phyloP scores from a whole-genome alignment of 2,329 filamentous ascomycete species.

The Incumbomyces lentus region DNA sequence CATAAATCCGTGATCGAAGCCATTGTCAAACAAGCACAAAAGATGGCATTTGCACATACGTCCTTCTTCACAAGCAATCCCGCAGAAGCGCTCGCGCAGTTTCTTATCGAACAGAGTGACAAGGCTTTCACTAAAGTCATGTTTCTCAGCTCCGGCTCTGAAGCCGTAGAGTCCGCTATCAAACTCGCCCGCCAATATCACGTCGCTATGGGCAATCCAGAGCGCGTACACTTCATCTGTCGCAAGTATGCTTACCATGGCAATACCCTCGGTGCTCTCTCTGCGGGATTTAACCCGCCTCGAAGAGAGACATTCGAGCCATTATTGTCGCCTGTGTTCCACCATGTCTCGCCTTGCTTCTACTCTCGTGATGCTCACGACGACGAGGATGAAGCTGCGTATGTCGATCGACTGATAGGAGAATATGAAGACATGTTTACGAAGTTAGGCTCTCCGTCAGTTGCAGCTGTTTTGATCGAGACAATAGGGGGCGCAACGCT shows the following conservation, averaged over 20 bases:
- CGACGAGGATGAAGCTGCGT: constrained; percentile 30
- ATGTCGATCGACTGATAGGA: constrained; percentile 29
- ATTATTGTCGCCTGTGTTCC: constrained; percentile 13
- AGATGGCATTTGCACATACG: constrained; percentile 51
- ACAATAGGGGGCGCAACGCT: constrained; percentile 38
- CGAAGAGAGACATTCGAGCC: constrained; percentile 25
- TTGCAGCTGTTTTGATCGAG: constrained; percentile 42
- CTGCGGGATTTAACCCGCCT: constrained; percentile 26
- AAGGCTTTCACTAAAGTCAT: constrained; percentile 45
- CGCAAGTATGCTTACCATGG: constrained; percentile 40
- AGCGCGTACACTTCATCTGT: constrained; percentile 32
- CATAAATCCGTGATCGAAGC: constrained; percentile 42
- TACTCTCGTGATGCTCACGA: constrained; percentile 22
- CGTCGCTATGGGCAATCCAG: constrained; percentile 27
- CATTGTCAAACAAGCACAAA: constrained; percentile 46
- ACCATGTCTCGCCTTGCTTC: constrained; percentile 22
- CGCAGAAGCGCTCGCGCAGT: constrained; percentile 42
- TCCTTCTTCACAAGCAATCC: constrained; percentile 46
- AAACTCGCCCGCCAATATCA: constrained; percentile 42
- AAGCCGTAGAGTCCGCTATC: constrained; percentile 38
- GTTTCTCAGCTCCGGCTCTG: constrained; percentile 50
- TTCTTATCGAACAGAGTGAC: constrained; percentile 40
- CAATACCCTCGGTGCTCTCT: constrained; percentile 39
- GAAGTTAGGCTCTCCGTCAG: constrained; percentile 34
- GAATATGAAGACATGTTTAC: constrained; percentile 41